Conservation (phyloP, 164 flowering plant species). For the Taxillus chinensis region DNA sequence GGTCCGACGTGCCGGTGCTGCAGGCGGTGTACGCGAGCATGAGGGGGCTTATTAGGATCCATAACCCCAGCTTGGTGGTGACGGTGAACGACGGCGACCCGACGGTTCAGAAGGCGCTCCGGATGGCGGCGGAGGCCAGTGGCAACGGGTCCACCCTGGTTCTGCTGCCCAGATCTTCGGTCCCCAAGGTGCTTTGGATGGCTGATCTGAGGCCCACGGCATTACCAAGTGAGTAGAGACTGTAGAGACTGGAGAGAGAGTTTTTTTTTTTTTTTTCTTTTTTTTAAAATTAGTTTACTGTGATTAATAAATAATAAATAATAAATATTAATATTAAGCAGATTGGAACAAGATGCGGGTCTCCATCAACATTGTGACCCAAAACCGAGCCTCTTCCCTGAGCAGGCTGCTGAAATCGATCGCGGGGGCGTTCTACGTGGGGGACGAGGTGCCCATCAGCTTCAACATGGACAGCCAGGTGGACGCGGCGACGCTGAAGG, state of each 20-base stretch:
- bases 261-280: no score
- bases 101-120: slow-evolving; percentile 66
- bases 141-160: slow-evolving; percentile 40
- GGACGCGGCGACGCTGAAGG: slow-evolving; percentile 60
- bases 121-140: slow-evolving; percentile 61
- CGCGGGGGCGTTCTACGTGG: slow-evolving; percentile 57
- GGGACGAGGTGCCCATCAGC: slow-evolving; percentile 74
- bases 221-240: slow-evolving; percentile 74
- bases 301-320: no score
- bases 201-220: slow-evolving; percentile 84
- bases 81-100: slow-evolving; percentile 57
- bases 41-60: slow-evolving; percentile 80
- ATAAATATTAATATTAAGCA: no score
- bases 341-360: slow-evolving; percentile 92
- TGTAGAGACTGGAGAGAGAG: no score
- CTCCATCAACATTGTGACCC: slow-evolving; percentile 83
- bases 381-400: slow-evolving; percentile 67
- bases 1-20: slow-evolving; percentile 77
- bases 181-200: slow-evolving; percentile 93
- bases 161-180: slow-evolving; percentile 56
- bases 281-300: no score
- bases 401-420: slow-evolving; percentile 78
- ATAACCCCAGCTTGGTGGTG: slow-evolving; percentile 80
- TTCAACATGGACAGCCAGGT: slow-evolving; percentile 98
- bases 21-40: slow-evolving; percentile 82